These are phyloP conservation scores for Tolypocladium sp. DNA, from an alignment of 2,329 filamentous ascomycete genomes.

Conservation along the genomic window DNA sequence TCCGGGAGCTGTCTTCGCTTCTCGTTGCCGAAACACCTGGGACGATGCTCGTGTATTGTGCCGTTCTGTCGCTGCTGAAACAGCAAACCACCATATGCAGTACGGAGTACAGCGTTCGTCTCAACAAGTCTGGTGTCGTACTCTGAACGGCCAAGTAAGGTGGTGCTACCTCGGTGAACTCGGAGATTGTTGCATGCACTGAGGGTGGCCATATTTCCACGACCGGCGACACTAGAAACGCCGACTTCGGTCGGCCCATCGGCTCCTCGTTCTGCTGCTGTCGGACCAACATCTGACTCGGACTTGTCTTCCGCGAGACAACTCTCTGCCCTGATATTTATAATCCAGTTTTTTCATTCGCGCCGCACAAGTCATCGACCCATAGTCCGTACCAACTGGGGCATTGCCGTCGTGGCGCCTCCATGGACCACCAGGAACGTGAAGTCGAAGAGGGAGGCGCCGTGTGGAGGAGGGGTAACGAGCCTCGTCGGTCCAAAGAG, in stretches of 20 bases:
- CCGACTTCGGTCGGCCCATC: slow-evolving; percentile 2
- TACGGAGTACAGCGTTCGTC: not conserved
- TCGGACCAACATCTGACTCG: not conserved
- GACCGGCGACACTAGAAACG: not conserved
- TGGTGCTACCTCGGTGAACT: not conserved
- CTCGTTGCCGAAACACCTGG: too few relatives aligned
- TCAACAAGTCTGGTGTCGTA: not conserved
- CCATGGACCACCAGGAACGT: not conserved
- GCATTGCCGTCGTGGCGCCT: not conserved
- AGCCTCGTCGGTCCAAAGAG: not conserved
- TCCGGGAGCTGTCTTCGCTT: too few relatives aligned
- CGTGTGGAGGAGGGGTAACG: not conserved
- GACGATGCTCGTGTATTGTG: too few relatives aligned
- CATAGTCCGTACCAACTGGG: not conserved
- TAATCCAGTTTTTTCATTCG: not conserved
- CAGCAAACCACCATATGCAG: not conserved
- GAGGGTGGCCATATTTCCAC: not conserved
- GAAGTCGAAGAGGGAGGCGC: not conserved
- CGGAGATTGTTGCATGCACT: not conserved
- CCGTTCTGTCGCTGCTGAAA: not conserved
- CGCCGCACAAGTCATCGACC: not conserved
- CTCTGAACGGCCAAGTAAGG: not conserved
- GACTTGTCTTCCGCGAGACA: not conserved
- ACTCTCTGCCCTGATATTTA: not conserved
- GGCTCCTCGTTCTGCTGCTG: not conserved